Conservation (phyloP, 768 basidiomycete genomes). For the Leccinellum luteum region DNA sequence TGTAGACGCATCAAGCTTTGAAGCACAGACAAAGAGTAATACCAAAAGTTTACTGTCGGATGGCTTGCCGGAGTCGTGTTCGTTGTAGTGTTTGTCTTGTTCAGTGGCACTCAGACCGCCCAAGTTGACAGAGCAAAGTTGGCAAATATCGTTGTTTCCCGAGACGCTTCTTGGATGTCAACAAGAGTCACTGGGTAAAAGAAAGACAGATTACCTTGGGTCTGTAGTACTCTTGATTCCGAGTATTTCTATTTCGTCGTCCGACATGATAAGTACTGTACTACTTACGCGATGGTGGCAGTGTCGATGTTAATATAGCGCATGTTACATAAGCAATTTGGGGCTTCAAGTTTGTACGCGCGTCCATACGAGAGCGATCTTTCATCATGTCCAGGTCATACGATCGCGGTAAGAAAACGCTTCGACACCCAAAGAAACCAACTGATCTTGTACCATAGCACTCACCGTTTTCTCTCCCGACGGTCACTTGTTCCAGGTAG, state of each 20-base stretch:
- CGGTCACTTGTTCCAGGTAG: conserved; percentile 96
- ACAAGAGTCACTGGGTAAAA: background rate
- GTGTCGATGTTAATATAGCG: background rate
- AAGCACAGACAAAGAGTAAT: background rate
- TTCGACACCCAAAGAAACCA: background rate
- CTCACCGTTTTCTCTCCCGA: conserved; percentile 98
- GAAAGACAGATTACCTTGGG: conserved; percentile 10
- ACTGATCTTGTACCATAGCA: conserved; percentile 46
- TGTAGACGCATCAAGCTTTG: conserved; percentile 7
- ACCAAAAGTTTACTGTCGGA: conserved; percentile 5
- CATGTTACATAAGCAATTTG: conserved; percentile 25
- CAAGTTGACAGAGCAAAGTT: conserved; percentile 49
- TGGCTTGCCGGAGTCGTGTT: conserved; percentile 37
- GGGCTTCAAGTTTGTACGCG: conserved; percentile 43
- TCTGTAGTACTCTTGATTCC: conserved; percentile 2
- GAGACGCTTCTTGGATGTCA: conserved; percentile 10
- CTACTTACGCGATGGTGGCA: conserved; percentile 13
- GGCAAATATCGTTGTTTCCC: conserved; percentile 39
- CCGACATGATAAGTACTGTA: conserved; percentile 14
- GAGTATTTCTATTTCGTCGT: conserved; percentile 30
- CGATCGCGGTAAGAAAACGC: conserved; percentile 79
- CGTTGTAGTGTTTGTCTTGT: conserved; percentile 55
- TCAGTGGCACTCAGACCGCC: conserved; percentile 33
- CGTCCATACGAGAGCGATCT: conserved; percentile 35
- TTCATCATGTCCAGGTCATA: conserved; percentile 85